Conservation (phyloP, 2,329 filamentous ascomycete species). For the Cytospora piceae region DNA sequence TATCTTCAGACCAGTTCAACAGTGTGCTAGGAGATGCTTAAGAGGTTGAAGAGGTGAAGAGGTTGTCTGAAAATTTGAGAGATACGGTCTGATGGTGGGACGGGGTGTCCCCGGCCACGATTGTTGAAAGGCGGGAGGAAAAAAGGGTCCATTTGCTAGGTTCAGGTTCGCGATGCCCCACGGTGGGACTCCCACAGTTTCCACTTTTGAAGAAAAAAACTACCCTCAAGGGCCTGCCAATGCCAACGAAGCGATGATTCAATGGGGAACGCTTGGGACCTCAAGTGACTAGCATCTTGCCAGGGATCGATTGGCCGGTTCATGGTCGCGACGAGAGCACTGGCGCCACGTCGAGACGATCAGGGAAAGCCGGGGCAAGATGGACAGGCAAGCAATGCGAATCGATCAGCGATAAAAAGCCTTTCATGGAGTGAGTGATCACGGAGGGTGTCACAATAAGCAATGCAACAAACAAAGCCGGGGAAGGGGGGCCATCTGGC, state of each 20-base stretch:
- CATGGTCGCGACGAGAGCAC: slow-evolving; percentile 34
- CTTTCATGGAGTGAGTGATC: slow-evolving; percentile 6
- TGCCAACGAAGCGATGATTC: slow-evolving; percentile 36
- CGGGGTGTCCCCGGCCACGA: slow-evolving; percentile 26
- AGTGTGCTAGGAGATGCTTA: slow-evolving; percentile 28
- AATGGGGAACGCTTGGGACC: slow-evolving; percentile 39
- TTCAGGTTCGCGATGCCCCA: slow-evolving; percentile 23
- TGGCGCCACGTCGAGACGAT: slow-evolving; percentile 45
- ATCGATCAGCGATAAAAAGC: slow-evolving; percentile 23
- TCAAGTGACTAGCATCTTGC: slow-evolving; percentile 44
- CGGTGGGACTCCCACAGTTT: slow-evolving; percentile 28
- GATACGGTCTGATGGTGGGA: slow-evolving; percentile 25
- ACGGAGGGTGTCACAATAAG: slow-evolving; percentile 15
- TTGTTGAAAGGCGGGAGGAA: slow-evolving; percentile 27
- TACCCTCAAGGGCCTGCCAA: slow-evolving; percentile 24
- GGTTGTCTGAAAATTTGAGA: slow-evolving; percentile 20
- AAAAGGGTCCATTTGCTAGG: slow-evolving; percentile 24
- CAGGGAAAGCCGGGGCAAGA: slow-evolving; percentile 30
- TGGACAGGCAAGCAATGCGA: slow-evolving; percentile 32
- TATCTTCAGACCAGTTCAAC: slow-evolving; percentile 19
- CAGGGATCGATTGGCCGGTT: slow-evolving; percentile 39
- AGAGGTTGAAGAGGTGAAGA: slow-evolving; percentile 13
- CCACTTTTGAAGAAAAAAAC: slow-evolving; percentile 29
- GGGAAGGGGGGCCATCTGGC: slow-evolving; percentile 18
- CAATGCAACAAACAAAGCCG: slow-evolving; percentile 13